Evolutionary conservation across 2,329 filamentous ascomycete genomes (phyloP).

Genomic region (Annulohypoxylon truncatum): DNA sequence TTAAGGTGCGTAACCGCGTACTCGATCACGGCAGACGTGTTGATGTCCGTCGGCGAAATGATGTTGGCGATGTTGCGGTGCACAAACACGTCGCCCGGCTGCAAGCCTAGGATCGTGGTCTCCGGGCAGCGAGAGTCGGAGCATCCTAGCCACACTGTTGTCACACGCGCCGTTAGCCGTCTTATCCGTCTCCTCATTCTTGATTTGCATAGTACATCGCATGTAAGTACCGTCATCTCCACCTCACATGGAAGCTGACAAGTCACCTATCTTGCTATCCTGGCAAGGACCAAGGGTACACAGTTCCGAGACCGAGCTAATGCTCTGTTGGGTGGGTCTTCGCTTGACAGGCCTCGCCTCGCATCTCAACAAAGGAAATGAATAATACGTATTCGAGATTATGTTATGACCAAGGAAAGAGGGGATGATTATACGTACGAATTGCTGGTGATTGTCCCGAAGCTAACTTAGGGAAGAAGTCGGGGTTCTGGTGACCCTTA

Average conservation of each 20-base stretch:
- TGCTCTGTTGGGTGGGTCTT: slow-evolving; percentile 39
- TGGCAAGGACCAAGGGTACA: slow-evolving; percentile 13
- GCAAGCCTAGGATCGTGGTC: slow-evolving; percentile 80
- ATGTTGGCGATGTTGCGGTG: slow-evolving; percentile 94
- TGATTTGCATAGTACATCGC: background rate
- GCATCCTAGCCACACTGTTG: slow-evolving; percentile 83
- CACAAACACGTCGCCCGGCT: slow-evolving; percentile 87
- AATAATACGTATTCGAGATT: background rate
- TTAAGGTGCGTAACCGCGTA: slow-evolving; percentile 80
- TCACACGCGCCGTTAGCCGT: slow-evolving; percentile 21
- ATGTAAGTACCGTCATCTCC: slow-evolving; percentile 5
- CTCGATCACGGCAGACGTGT: slow-evolving; percentile 79
- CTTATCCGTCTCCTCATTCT: background rate
- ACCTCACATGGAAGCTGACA: background rate
- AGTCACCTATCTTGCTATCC: background rate
- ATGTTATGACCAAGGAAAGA: slow-evolving; percentile 9
- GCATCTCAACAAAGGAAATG: slow-evolving; percentile 32
- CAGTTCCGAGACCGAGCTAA: slow-evolving; percentile 26
- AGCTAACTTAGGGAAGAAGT: slow-evolving; percentile 76
- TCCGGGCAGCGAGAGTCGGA: slow-evolving; percentile 88
- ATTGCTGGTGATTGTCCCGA: slow-evolving; percentile 74
- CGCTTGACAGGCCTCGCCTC: slow-evolving; percentile 21
- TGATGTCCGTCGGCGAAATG: slow-evolving; percentile 79
- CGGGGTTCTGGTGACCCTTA: slow-evolving; percentile 72
- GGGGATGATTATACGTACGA: slow-evolving; percentile 58